These are phyloP conservation scores for Phalaenopsis aphrodite DNA, from an alignment of 106 monocot species.

Conservation along the genomic window DNA sequence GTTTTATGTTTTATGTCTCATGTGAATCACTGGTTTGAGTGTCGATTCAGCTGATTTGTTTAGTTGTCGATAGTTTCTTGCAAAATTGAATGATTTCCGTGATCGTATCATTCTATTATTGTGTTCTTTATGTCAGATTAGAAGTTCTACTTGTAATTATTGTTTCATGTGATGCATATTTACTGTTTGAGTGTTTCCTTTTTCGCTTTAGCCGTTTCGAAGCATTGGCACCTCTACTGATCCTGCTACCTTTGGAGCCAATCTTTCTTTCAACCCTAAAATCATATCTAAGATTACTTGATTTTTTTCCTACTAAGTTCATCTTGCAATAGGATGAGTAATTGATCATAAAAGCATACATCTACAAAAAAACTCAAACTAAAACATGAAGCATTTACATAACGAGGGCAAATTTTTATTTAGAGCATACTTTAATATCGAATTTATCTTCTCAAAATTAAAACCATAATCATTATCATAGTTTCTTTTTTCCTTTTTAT, in stretches of 20 bases:
- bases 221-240: background rate
- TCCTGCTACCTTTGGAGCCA: background rate
- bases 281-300: background rate
- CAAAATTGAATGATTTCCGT: background rate
- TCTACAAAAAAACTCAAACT: no score
- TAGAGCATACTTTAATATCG: background rate
- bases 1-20: no score
- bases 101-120: background rate
- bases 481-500: no score
- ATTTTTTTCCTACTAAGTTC: background rate
- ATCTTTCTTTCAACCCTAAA: background rate
- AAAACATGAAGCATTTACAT: no score
- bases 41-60: background rate
- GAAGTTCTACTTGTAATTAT: background rate
- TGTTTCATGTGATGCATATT: background rate
- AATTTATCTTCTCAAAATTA: conserved; percentile 97
- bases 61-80: background rate
- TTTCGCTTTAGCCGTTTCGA: no score
- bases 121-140: background rate
- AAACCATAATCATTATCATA: conserved; percentile 15
- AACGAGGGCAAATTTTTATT: no score
- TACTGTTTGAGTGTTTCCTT: background rate
- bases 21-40: background rate
- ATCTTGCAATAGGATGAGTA: background rate
- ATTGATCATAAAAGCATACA: no score